Conservation (phyloP, 352 stramenopile species). For the Globisporangium alternatum region DNA sequence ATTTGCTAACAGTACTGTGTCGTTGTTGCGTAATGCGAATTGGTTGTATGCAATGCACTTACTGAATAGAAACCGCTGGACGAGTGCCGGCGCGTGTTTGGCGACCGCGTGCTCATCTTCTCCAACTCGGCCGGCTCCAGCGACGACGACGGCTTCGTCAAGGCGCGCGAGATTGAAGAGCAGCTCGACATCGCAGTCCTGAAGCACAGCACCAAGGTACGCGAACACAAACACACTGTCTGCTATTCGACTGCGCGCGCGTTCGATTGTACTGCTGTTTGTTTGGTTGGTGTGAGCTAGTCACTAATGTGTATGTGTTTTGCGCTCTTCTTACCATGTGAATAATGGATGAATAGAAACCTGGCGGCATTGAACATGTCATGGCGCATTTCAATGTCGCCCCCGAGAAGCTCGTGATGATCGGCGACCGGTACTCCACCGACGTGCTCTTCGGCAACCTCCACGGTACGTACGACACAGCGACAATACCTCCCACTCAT, state of each 20-base stretch:
- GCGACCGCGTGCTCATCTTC: constrained; percentile 90
- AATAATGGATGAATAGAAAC: constrained; percentile 65
- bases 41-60: background rate
- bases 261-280: too few relatives aligned
- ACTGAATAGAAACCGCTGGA: constrained; percentile 41
- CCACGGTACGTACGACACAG: constrained; percentile 47
- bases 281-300: background rate
- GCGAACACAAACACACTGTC: background rate
- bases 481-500: background rate
- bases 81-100: constrained; percentile 90
- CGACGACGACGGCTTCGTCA: constrained; percentile 85
- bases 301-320: background rate
- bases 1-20: background rate
- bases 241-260: background rate
- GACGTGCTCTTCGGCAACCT: constrained; percentile 98
- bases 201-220: constrained; percentile 88
- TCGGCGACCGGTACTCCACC: constrained; percentile 96
- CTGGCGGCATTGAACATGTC: constrained; percentile 86
- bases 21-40: background rate
- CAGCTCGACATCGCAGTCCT: constrained; percentile 85
- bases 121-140: constrained; percentile 95
- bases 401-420: constrained; percentile 90
- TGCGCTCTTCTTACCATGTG: background rate
- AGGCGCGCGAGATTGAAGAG: constrained; percentile 82
- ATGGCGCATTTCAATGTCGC: constrained; percentile 80